Evolutionary conservation across 2,329 filamentous ascomycete genomes (phyloP), one percentile per base, ranked within the genome.

Genomic region (Verticillium alfalfae): DNA sequence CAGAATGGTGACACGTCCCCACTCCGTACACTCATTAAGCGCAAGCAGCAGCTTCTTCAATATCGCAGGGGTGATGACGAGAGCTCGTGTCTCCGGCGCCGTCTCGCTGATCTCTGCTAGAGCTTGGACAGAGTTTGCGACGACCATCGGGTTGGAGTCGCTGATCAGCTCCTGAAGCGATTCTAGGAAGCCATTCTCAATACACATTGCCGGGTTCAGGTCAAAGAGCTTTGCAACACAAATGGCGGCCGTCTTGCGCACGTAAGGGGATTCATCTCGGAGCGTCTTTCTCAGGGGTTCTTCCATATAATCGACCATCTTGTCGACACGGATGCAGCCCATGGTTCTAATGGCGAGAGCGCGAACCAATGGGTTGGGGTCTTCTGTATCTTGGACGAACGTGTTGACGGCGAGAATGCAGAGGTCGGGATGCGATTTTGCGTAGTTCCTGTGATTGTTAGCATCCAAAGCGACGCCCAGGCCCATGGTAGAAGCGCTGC

Each of bases 291-390:
- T 87, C 65, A 99, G 78, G 15, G 95, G 95, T 72, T 99, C 95
- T 76, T 98, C 95, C 94, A 99, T 98, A 76, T 99, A 99, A 74
- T 99, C 95, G 67, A 98, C 92, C 92, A 99, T 99, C 78, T 99
- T 99, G 69, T 98, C 95, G 61, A 99, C 95, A 61, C 95, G 84
- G 70, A 99, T 98, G 72, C 95, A 98, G 49, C 95, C 95, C 95
- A 99, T 99, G 38, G 95, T 99, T 70, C 95, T 87, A 75, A 99
- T 96, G 61, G 95, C 95, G 59, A 99, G 84, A 58, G 95, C 58
- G 81, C 95, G 85, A 71, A 99, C 92, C 31, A 99, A 85, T 15
- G 95, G 95, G 72, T 99, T 99, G 54, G 95, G 95, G 71, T 99
- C 95, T 85, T 99, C 95, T 16, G 95, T 95, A 75, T 99, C 95